Conservation (phyloP, 441 rosid genomes). For the Arabidopsis hybrid region DNA sequence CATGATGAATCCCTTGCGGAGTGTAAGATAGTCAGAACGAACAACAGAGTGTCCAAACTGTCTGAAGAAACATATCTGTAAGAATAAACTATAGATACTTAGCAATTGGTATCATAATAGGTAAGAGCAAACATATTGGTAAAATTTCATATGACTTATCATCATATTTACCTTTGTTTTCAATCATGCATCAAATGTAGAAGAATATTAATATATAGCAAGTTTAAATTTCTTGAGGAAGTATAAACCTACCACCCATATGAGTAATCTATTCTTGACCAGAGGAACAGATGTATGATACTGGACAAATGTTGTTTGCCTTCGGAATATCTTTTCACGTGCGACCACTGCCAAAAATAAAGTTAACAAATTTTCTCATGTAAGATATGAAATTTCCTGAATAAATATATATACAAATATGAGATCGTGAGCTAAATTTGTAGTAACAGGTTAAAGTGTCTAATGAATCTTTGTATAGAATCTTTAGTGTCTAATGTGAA, state of each 20-base stretch:
- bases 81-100: conserved; percentile 5
- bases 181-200: not conserved
- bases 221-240: not conserved
- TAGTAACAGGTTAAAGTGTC: not conserved
- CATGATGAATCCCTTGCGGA: conserved; percentile 83
- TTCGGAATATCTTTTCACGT: conserved; percentile 61
- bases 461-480: too few relatives aligned
- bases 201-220: not conserved
- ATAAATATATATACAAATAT: not conserved
- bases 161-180: not conserved
- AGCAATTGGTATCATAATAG: not conserved
- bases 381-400: not conserved
- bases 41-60: conserved; percentile 85
- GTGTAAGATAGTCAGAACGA: conserved; percentile 84
- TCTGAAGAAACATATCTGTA: conserved; percentile 88
- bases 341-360: conserved; percentile 59
- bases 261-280: conserved; percentile 58
- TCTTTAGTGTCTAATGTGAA: not conserved
- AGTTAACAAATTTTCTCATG: not conserved
- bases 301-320: conserved; percentile 84
- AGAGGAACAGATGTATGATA: conserved; percentile 65
- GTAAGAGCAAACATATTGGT: not conserved
- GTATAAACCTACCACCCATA: conserved; percentile 78
- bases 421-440: not conserved
- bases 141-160: not conserved